These are phyloP conservation scores for Corchorus capsularis DNA, from an alignment of 345 rosid genomes.

Conservation along the genomic window DNA sequence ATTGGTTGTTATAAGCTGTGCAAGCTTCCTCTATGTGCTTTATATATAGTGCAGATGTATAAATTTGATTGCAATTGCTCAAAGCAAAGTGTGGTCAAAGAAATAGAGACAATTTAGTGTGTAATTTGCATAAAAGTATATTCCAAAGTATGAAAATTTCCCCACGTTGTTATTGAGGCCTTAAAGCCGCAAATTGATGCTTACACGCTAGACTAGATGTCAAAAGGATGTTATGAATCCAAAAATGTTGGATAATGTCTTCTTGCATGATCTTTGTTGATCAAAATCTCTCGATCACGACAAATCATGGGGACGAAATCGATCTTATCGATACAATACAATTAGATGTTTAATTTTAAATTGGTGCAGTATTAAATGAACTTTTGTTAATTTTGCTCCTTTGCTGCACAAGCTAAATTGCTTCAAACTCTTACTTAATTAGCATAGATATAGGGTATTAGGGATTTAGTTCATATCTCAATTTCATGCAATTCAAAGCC, in stretches of 20 bases:
- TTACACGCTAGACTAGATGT: constrained; percentile 7
- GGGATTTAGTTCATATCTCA: constrained; percentile 10
- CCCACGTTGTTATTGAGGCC: constrained; percentile 9
- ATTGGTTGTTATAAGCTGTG: not conserved
- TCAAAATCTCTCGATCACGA: constrained; percentile 1
- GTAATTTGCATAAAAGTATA: not conserved
- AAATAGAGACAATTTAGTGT: not conserved
- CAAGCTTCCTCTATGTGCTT: not conserved
- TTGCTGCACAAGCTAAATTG: not conserved
- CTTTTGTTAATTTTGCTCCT: constrained; percentile 13
- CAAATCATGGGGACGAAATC: not conserved
- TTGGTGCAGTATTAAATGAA: not conserved
- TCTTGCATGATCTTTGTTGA: not conserved
- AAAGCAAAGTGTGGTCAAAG: not conserved
- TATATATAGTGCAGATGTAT: not conserved
- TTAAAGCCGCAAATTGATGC: constrained; percentile 15
- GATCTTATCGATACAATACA: not conserved
- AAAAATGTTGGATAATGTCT: constrained; percentile 14
- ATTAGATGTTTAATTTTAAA: not conserved
- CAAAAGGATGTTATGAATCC: constrained; percentile 16
- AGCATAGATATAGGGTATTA: constrained; percentile 9
- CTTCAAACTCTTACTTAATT: constrained; percentile 8
- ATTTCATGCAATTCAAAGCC: constrained; percentile 10
- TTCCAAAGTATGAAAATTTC: not conserved
- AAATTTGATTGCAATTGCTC: not conserved